Base-by-base conservation (phyloP, 75 land plant species). In the Sequoiadendron giganteum region DNA sequence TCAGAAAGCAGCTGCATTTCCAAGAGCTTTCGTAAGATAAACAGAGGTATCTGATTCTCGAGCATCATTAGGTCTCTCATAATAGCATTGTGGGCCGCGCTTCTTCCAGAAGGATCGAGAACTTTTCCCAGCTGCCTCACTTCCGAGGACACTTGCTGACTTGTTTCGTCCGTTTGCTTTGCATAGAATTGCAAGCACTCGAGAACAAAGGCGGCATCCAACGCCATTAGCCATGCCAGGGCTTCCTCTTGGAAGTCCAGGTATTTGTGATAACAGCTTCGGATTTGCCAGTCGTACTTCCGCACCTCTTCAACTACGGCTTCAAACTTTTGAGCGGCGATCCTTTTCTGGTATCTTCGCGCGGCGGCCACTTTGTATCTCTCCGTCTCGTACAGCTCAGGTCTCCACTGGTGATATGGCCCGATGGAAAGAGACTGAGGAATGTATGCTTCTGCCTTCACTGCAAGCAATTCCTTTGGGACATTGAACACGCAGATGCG, bases 21-120 rank as follows among this genome's bases (percentile, higher is more conserved):
- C 45, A 94, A 30, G 55, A 94, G 47, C 36, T 88, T 87, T 73
- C 87, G 56, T 28, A 93, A 39, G 0, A 93, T 83, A 85, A 94
- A 92, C 18, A 94, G 65, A 9, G 97, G 97, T 19, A 95, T 92
- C 79, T 95, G 97, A 79, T 95, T 95, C 90, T 95, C 97, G 43
- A 95, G 91, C 55, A 52, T 52, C 55, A 52, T 52, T 13, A 52
- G 55, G 13, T 52, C 55, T 52, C 16, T 52, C 93, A 93, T 92
- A 9, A 95, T 90, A 9, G 90, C 61, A 30, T 94, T 90, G 58
- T 90, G 88, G 0, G 88, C 90, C 0, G 92, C 77, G 58, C 89
- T 90, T 11, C 32, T 85, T 38, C 92, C 90, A 79, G 25, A 16
- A 8, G 10, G 47, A 40, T 42, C 28, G 15, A 79, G 42, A 40